Conservation (phyloP, 768 basidiomycete species). For the Rickenella mellea region DNA sequence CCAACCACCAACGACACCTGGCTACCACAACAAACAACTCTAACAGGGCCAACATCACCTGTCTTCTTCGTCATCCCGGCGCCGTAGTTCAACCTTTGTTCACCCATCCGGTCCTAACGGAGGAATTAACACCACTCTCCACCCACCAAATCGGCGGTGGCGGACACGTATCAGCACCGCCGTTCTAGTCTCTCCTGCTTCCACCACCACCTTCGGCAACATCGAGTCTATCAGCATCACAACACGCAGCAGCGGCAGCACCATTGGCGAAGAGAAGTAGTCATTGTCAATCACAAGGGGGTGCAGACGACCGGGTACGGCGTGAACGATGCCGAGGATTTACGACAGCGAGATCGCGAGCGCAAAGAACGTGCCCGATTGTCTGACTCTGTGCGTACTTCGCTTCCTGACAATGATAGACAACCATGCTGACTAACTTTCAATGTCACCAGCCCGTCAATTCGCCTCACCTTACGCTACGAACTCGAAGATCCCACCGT, state of each 20-base stretch:
- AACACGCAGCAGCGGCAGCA: slow-evolving; percentile 6
- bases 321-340: too few species aligned
- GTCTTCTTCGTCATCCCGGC: slow-evolving; percentile 8
- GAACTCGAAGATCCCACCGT: too few species aligned
- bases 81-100: slow-evolving; percentile 16
- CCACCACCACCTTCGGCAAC: slow-evolving; percentile 34
- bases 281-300: too few species aligned
- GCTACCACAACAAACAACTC: background rate
- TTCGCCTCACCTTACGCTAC: too few species aligned
- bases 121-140: slow-evolving; percentile 1
- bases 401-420: too few species aligned
- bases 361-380: too few species aligned
- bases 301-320: background rate
- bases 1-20: background rate
- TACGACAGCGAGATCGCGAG: too few species aligned
- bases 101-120: slow-evolving; percentile 10
- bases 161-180: slow-evolving; percentile 16
- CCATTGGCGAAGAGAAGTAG: background rate
- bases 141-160: slow-evolving; percentile 14
- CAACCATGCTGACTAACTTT: too few species aligned
- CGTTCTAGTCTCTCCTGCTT: slow-evolving; percentile 25
- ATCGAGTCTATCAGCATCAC: too few species aligned
- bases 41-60: slow-evolving; percentile 1
- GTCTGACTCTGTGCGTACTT: too few species aligned
- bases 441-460: too few species aligned